These are phyloP conservation scores for Brassica juncea DNA, from an alignment of 345 rosid species.

Conservation along the genomic window DNA sequence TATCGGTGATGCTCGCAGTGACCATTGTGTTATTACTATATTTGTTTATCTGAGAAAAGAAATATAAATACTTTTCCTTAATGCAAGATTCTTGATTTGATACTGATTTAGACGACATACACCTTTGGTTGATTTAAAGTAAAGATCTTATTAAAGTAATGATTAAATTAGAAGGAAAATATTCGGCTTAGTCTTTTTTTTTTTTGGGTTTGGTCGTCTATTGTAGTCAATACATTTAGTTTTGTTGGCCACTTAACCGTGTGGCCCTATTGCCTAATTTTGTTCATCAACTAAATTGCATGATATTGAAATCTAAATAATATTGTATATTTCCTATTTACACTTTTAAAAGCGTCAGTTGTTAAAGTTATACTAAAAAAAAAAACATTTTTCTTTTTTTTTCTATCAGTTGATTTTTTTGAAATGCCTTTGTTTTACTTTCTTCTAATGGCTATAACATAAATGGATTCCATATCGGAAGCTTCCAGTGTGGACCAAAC, in stretches of 20 bases:
- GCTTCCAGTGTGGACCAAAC: conserved; percentile 27
- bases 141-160: conserved; percentile 34
- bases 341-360: not conserved
- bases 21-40: conserved; percentile 23
- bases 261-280: not conserved
- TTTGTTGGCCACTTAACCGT: conserved; percentile 17
- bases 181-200: conserved; percentile 3
- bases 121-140: conserved; percentile 41
- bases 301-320: not conserved
- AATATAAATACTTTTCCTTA: conserved; percentile 17
- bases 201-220: not conserved
- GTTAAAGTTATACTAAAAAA: not conserved
- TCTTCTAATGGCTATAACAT: not conserved
- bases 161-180: not conserved
- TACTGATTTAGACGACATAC: conserved; percentile 37
- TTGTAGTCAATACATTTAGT: not conserved
- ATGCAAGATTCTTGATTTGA: conserved; percentile 25
- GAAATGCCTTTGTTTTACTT: not conserved
- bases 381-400: not conserved
- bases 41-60: conserved; percentile 12
- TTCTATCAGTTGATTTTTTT: not conserved
- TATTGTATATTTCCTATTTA: not conserved
- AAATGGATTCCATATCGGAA: conserved; percentile 11
- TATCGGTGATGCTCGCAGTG: conserved; percentile 18
- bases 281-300: not conserved